phyloP scores from a whole-genome alignment of 768 basidiomycete genomes.

The Symmetrospora coprosmae region DNA sequence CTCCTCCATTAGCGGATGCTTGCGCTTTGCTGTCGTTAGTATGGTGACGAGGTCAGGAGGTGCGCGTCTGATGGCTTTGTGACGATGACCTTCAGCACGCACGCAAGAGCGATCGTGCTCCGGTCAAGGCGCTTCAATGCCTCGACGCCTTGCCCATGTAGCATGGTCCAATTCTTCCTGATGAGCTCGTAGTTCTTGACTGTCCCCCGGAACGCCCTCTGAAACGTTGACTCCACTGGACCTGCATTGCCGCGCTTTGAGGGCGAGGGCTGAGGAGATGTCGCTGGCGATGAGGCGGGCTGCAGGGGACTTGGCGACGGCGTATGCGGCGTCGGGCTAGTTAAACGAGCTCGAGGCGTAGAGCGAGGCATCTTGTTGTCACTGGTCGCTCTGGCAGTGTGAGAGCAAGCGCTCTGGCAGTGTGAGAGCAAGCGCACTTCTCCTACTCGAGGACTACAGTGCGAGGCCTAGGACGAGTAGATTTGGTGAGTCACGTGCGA shows the following conservation, averaged over 20 bases:
- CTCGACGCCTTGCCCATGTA: not conserved
- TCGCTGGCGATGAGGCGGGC: not conserved
- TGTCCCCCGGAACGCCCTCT: not conserved
- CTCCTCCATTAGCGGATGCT: too few species aligned
- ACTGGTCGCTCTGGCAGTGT: too few species aligned
- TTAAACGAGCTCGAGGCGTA: slow-evolving; percentile 7
- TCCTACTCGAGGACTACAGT: too few species aligned
- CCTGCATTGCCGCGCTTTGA: not conserved
- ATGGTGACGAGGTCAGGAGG: too few species aligned
- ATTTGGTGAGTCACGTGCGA: too few species aligned
- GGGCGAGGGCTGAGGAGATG: slow-evolving; percentile 11
- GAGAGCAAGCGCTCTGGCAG: too few species aligned
- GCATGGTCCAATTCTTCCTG: not conserved
- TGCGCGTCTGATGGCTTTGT: too few species aligned
- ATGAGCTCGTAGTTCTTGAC: not conserved
- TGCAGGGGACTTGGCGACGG: not conserved
- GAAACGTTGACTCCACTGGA: not conserved
- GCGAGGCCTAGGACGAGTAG: too few species aligned
- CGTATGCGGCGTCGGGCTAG: slow-evolving; percentile 13
- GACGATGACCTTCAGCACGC: too few species aligned
- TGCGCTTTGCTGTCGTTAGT: too few species aligned
- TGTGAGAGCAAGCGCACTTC: too few species aligned
- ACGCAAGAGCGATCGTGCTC: not conserved
- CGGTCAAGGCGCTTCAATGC: not conserved
- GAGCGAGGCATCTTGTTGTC: slow-evolving; percentile 17